phyloP scores from a whole-genome alignment of 2,329 filamentous ascomycete species.

The Dactylellina leptospora region DNA sequence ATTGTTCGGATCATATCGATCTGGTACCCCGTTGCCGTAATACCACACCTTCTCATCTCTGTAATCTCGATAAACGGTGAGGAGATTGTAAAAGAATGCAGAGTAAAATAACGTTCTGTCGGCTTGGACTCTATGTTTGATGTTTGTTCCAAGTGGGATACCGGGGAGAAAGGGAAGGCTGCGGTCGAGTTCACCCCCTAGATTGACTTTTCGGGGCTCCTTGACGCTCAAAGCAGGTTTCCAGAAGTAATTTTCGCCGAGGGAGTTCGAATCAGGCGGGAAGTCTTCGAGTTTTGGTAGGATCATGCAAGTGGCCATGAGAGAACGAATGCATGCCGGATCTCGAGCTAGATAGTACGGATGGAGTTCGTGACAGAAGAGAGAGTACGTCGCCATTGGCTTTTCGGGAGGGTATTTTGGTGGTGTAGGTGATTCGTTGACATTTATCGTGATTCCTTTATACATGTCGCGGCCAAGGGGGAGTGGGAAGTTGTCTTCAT shows the following conservation, averaged over 20 bases:
- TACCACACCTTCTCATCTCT: constrained; percentile 47
- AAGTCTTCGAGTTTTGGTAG: constrained; percentile 27
- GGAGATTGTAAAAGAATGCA: constrained; percentile 36
- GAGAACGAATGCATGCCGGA: constrained; percentile 2
- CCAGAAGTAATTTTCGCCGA: constrained; percentile 45
- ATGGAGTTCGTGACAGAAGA: constrained; percentile 44
- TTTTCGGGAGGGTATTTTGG: constrained; percentile 6
- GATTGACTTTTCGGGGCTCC: constrained; percentile 15
- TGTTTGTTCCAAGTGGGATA: constrained; percentile 29
- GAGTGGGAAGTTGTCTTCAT: constrained; percentile 32
- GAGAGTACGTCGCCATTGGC: constrained; percentile 22
- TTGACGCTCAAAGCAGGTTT: constrained; percentile 43
- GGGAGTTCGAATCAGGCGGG: constrained; percentile 5
- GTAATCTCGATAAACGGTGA: constrained; percentile 40
- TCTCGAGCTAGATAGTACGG: constrained; percentile 42
- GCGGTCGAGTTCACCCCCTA: constrained; percentile 18
- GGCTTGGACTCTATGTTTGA: constrained; percentile 32
- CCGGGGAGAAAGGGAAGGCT: constrained; percentile 24
- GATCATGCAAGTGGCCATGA: constrained; percentile 33
- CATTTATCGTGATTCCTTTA: constrained; percentile 36
- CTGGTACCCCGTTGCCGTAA: constrained; percentile 35
- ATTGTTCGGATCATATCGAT: constrained; percentile 47
- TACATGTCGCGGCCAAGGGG: constrained; percentile 25
- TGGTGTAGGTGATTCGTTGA: neutral
- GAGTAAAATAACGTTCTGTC: constrained; percentile 50